Conservation (phyloP, 1,139 yeast species). For the Kazachstania sp. region DNA sequence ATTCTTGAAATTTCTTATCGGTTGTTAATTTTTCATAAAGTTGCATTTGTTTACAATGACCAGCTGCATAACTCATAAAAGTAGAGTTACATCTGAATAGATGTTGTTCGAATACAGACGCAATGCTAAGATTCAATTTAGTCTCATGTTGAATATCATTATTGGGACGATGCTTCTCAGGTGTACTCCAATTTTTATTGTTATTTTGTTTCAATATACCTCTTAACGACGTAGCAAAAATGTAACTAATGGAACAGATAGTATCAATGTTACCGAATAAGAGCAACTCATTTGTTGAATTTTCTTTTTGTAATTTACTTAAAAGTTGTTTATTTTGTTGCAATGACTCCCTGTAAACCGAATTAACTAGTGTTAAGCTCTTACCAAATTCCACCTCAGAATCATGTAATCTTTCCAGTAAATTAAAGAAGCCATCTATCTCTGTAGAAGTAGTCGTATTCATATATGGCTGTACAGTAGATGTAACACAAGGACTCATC, state of each 20-base stretch:
- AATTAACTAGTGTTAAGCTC: conserved; percentile 13
- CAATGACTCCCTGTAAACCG: conserved; percentile 26
- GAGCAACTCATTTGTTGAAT: conserved; percentile 26
- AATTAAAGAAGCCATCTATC: conserved; percentile 14
- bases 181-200: background rate
- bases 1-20: conserved; percentile 15
- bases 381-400: conserved; percentile 26
- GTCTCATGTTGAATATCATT: background rate
- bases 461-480: conserved; percentile 9
- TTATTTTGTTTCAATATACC: conserved; percentile 6
- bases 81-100: conserved; percentile 30
- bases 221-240: conserved; percentile 21
- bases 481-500: conserved; percentile 22
- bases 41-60: conserved; percentile 23
- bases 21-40: conserved; percentile 17
- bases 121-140: conserved; percentile 11
- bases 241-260: conserved; percentile 29
- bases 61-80: conserved; percentile 24
- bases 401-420: conserved; percentile 20
- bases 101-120: conserved; percentile 23
- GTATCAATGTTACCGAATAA: conserved; percentile 35
- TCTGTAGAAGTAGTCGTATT: background rate
- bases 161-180: background rate
- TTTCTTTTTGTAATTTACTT: conserved; percentile 17
- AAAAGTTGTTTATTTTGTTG: conserved; percentile 18